These are phyloP conservation scores for Xylariales sp. DNA, from an alignment of 2,329 filamentous ascomycete genomes.

Conservation along the genomic window DNA sequence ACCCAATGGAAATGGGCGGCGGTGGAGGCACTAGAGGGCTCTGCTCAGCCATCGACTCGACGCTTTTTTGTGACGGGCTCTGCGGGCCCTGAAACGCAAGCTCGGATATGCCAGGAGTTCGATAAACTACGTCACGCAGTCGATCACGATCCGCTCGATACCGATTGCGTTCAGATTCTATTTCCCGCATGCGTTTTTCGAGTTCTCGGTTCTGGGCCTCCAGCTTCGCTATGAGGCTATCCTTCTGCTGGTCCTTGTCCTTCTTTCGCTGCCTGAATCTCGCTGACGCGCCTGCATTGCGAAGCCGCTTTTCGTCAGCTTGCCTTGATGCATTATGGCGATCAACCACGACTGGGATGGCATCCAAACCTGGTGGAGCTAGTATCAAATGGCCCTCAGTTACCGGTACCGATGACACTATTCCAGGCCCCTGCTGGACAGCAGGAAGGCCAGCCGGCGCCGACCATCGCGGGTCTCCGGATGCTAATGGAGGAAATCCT, in stretches of 20 bases:
- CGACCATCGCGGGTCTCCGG: slow-evolving; percentile 18
- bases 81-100: slow-evolving; percentile 45
- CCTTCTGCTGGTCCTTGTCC: slow-evolving; percentile 72
- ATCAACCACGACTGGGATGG: slow-evolving; percentile 65
- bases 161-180: slow-evolving; percentile 63
- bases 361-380: slow-evolving; percentile 31
- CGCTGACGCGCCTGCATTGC: slow-evolving; percentile 82
- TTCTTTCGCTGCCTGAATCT: slow-evolving; percentile 79
- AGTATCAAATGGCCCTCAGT: slow-evolving; percentile 20
- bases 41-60: slow-evolving; percentile 30
- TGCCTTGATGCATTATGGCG: slow-evolving; percentile 77
- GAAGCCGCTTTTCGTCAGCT: slow-evolving; percentile 78
- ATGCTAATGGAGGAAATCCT: slow-evolving; percentile 15
- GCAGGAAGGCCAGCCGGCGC: slow-evolving; percentile 14
- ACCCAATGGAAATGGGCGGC: slow-evolving; percentile 17
- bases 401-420: slow-evolving; percentile 10
- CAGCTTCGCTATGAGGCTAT: slow-evolving; percentile 63
- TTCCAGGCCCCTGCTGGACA: slow-evolving; percentile 1
- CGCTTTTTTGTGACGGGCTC: slow-evolving; percentile 40
- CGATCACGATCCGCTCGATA: slow-evolving; percentile 71
- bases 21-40: slow-evolving; percentile 27
- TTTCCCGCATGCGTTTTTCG: slow-evolving; percentile 44
- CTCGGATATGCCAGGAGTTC: slow-evolving; percentile 52
- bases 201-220: slow-evolving; percentile 67
- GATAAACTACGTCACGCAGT: slow-evolving; percentile 60